Evolutionary conservation across 495 filamentous ascomycete species (phyloP), one percentile per base, ranked within the genome.

Genomic region (Talaromyces wortmannii): DNA sequence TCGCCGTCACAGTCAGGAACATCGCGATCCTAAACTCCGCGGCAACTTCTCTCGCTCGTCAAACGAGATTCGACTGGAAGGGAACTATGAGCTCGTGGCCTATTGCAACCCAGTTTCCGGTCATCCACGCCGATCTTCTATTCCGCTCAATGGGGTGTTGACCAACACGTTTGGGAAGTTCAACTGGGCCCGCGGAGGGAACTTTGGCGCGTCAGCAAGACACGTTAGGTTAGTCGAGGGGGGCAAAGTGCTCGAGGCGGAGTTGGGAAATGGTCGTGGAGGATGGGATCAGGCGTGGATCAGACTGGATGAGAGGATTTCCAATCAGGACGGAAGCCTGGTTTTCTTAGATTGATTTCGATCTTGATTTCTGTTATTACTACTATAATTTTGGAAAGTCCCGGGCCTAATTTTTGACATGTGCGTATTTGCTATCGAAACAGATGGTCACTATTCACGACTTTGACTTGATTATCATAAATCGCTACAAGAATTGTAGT

Each of bases 241-340:
- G 23, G 73, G 73, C 1, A 57, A 61, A n/a, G 60, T 67, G 33
- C 57, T 76, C 12, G 73, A 71, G 57, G 73, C 64, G 13, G 71
- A 76, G 44, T 46, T 61, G 47, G 60, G 65, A 7, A 59, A 68
- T 42, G 71, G 71, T 0, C 56, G 59, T 7, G 61, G 59, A 11
- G 61, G 58, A 5, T 74, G 67, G 69, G 58, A 64, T 30, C 58
- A 61, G 7, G 60, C 61, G 16, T 67, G 66, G 33, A 56, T 75
- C 30, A 54, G 66, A 32, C 48, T 76, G 61, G 69, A 76, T 56
- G 73, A 76, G 61, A 61, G 65, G 45, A 73, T 76, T 55, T 59
- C 62, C 12, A 76, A 76, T 51, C 48, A 62, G 29, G 62, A 75
- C 50, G 73, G 73, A 15, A 56, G 63, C 42, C 61, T 75, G 57